Percentiles rank a stretch among this genome's conserved stretches.
Evolutionary conservation across 164 flowering plant species (phyloP).

Genomic region (Santalum album): DNA sequence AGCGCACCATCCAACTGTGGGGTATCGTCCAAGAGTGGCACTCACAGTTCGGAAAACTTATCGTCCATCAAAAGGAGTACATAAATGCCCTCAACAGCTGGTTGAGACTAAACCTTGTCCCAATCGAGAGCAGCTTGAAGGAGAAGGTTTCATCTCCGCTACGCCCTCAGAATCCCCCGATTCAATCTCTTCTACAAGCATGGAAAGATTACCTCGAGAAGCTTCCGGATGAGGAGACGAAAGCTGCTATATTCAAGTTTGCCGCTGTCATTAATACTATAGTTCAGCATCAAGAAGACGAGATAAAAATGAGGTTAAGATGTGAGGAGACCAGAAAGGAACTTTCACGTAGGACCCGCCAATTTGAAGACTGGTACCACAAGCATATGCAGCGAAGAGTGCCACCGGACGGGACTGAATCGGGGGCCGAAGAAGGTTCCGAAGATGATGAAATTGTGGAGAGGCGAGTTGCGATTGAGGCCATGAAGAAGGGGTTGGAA

Average conservation of each 20-base stretch:
- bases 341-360: slow-evolving; percentile 18
- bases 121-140: slow-evolving; percentile 36
- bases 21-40: slow-evolving; percentile 3
- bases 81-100: slow-evolving; percentile 3
- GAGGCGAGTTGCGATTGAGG: slow-evolving; percentile 18
- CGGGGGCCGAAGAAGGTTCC: slow-evolving; percentile 12
- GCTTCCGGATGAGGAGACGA: slow-evolving; percentile 32
- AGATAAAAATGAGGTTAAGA: slow-evolving; percentile 23
- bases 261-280: slow-evolving; percentile 29
- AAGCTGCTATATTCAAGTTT: slow-evolving; percentile 26
- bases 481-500: slow-evolving; percentile 23
- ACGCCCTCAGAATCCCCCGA: slow-evolving; percentile 24
- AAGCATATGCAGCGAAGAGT: slow-evolving; percentile 21
- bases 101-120: slow-evolving; percentile 31
- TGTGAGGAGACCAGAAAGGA: slow-evolving; percentile 37
- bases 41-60: neutral
- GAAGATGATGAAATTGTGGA: slow-evolving; percentile 17
- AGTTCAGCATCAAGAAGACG: slow-evolving; percentile 26
- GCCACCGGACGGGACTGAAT: slow-evolving; percentile 17
- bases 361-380: slow-evolving; percentile 31
- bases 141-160: slow-evolving; percentile 44
- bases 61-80: slow-evolving; percentile 1
- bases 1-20: slow-evolving; percentile 7
- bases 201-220: slow-evolving; percentile 31
- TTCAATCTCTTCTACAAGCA: slow-evolving; percentile 24